A percentile compares a stretch with the other conserved stretches of the same genome.
Conservation (phyloP, 805 yeast species). For the Starmerella kuoi region DNA sequence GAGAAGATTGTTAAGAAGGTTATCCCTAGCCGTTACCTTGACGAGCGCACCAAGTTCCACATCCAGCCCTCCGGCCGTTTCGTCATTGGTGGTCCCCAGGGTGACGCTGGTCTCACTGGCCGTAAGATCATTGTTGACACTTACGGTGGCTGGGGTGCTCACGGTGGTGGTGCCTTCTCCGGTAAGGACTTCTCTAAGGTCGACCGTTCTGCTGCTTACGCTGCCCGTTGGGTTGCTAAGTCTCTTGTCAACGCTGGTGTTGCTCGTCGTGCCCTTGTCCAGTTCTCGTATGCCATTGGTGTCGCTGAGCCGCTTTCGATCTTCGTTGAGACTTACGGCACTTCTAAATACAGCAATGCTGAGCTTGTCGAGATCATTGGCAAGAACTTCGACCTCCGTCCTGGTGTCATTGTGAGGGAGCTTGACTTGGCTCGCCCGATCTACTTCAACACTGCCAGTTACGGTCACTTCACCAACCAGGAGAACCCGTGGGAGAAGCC, state of each 20-base stretch:
- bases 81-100: constrained; percentile 99
- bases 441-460: constrained; percentile 96
- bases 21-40: constrained; percentile 79
- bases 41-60: constrained; percentile 92
- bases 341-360: constrained; percentile 76
- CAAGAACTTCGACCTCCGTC: constrained; percentile 96
- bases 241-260: constrained; percentile 89
- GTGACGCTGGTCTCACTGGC: constrained; percentile 99
- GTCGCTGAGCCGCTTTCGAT: constrained; percentile 98
- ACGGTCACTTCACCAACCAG: constrained; percentile 99
- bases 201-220: constrained; percentile 99
- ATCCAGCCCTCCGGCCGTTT: constrained; percentile 99
- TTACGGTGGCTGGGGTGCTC: constrained; percentile 99
- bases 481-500: constrained; percentile 98
- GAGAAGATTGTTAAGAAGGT: constrained; percentile 82
- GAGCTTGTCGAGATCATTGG: constrained; percentile 85
- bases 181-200: constrained; percentile 99
- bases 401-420: constrained; percentile 96
- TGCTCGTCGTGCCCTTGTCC: constrained; percentile 95
- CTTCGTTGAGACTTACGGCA: constrained; percentile 96
- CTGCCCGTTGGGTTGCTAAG: constrained; percentile 99
- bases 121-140: constrained; percentile 99
- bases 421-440: constrained; percentile 98
- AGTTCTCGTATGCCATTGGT: constrained; percentile 99
- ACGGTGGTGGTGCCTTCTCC: constrained; percentile 99